Base-by-base conservation (phyloP, 2,329 filamentous ascomycete species). In the Macrophomina pseudophaseolina region DNA sequence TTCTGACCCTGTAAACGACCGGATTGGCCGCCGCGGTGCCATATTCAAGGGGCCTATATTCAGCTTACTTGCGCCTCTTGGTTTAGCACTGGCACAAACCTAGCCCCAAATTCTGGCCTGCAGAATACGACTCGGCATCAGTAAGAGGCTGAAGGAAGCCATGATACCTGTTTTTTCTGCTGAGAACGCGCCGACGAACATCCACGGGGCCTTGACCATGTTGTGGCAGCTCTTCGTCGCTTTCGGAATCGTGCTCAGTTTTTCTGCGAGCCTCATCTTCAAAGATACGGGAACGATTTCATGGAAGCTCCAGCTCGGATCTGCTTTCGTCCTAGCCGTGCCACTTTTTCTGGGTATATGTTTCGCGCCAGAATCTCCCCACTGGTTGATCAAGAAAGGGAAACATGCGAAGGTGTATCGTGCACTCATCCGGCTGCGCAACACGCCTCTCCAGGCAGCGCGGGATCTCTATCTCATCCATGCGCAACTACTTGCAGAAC, bases 201-300 rank as follows among this genome's bases (percentile, higher is more conserved):
- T 81, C 51, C 74, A 80, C n/a, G 80, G 79, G 7, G 81, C 78
- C 9, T 70, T 83, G 0, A 81, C 81, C 32, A 83, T 82, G 80
- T 75, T 74, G 33, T 83, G 80, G 80, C 80, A 83, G 62, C 74
- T 82, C 46, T 80, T 76, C 76, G 77, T 75, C 0, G 74, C 76
- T 2, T 78, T 82, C 59, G 81, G 81, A 2, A 83, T 83, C 68
- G 80, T 83, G 71, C 72, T 83, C 0, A 80, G 81, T 5, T 78
- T 74, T 12, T 73, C 78, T 12, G 78, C 79, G 5, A 80, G 77
- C 58, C 74, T 82, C 4, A 77, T 72, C 3, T 78, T 82, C 53
- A 68, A 79, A 68, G 71, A 77, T 44, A 74, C 73, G 14, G 76
- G 76, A 2, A 44, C 42, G 0, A 76, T 78, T 38, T 73, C 78